Base-by-base conservation (phyloP, 2,329 filamentous ascomycete genomes). In the Cylindrodendrum hubeiense region DNA sequence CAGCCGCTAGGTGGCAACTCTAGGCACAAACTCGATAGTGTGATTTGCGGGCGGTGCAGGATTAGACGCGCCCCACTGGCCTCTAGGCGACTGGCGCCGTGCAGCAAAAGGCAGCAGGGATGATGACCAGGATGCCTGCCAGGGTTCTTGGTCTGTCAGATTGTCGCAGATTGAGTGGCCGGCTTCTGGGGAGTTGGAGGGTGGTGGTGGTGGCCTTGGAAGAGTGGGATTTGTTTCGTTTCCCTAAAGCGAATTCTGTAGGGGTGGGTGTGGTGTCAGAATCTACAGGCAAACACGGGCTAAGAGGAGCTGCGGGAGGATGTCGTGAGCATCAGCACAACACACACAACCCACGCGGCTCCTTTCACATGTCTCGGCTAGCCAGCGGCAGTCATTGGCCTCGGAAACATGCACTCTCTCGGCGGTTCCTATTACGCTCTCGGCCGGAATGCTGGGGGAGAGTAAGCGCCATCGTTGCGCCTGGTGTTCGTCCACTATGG, bases 1-100 rank as follows among this genome's bases (percentile, higher is more conserved):
- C 37, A 51, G 59, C 43, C 59, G 59, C 49, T 13, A 19, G 24
- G 58, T 33, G 28, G 19, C 57, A 46, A 22, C 17, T 37, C 22
- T 63, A 57, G 30, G 28, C 50, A 52, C 6, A 6, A 15, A n/a
- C 13, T 37, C 37, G 15, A 39, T 39, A n/a, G 55, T 66, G 26
- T 74, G 71, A 71, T 74, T 74, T 70, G 71, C 34, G 30, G 68
- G 60, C 55, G 68, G 60, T 71, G 65, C 37, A 47, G 24, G 28
- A 50, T 65, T 70, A 70, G 65, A 43, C 71, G 71, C 71, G 71
- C 34, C 24, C 56, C 33, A 57, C 47, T 24, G 19, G 44, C 44
- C 21, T 19, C 66, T 73, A 73, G 67, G 57, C 71, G 71, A 72
- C 67, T 74, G 68, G 55, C 71, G 71, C 70, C 54, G 60, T 74